Evolutionary conservation across 2,329 filamentous ascomycete species (phyloP), one percentile per base, ranked within the genome.

Genomic region (Epichloe aotearoae): DNA sequence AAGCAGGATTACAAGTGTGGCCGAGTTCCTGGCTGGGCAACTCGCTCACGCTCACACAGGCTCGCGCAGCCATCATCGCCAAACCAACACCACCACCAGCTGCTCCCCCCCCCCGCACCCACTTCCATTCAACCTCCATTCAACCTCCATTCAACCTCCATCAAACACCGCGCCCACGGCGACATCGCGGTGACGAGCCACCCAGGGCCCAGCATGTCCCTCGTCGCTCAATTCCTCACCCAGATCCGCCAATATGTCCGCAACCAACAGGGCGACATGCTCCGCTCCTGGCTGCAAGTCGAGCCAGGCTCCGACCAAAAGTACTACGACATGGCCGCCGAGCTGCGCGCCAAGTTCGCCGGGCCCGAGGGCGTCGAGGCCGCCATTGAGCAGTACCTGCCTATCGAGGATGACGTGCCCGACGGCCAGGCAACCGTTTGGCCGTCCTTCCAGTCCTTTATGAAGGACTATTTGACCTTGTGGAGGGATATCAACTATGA

Each of bases 401-500:
- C 83, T 0, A 75, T 83, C 53, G 78, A 82, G 7, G 76, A 83
- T 49, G 76, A 84, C 41, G 75, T 80, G 2, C 71, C 74, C 0
- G 80, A 85, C 48, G 83, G 81, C 1, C 74, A 78, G 55, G 81
- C 76, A 41, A 77, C 83, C 7, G 74, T 77, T 0, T 95, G 88
- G 88, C 79, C 81, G 0, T 80, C 84, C 1, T 88, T 95, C 63
- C 73, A 84, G 47, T 76, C 80, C 2, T 94, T 95, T 61, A 79
- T 94, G 65, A 84, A 81, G 59, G 81, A 88, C 47, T 96, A 94
- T 61, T 73, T 95, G 56, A 72, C 77, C 43, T 95, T 90, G 59
- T 80, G 91, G 72, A 74, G 89, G 51, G 87, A 94, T 60, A 82
- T 91, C 34, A 76, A 94, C 59, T 82, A 86, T 47, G 78, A 82